Percentiles rank a stretch among this genome's conserved stretches.
Conservation (phyloP, 108 stramenopile genomes). For the Nitzschia palea region DNA sequence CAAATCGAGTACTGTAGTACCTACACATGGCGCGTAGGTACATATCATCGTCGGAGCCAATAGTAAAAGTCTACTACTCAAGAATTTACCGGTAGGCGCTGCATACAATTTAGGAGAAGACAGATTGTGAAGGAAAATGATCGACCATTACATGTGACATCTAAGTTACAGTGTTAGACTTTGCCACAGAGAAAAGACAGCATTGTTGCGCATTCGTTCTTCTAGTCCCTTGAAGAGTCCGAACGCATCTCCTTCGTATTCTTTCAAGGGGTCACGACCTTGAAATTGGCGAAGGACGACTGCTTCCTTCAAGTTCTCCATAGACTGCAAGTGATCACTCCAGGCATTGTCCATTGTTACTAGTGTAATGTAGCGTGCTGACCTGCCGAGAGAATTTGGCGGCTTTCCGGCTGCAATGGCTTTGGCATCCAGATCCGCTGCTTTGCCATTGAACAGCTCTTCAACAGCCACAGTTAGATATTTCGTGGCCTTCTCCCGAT, state of each 20-base stretch:
- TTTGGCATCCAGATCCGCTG: slow-evolving; percentile 54
- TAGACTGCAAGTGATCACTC: slow-evolving; percentile 86
- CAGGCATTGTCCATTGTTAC: slow-evolving; percentile 90
- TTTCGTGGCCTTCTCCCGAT: slow-evolving; percentile 42
- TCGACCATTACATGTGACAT: too few relatives aligned
- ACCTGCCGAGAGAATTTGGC: slow-evolving; percentile 67
- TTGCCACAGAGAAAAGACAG: slow-evolving; percentile 86
- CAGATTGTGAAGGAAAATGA: too few relatives aligned
- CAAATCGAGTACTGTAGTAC: too few relatives aligned
- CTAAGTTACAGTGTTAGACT: slow-evolving; percentile 44
- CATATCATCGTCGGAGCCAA: too few relatives aligned
- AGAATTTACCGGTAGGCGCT: too few relatives aligned
- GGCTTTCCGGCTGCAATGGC: slow-evolving; percentile 59
- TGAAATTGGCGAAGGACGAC: slow-evolving; percentile 80
- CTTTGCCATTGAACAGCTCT: slow-evolving; percentile 66
- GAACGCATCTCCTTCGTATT: slow-evolving; percentile 78
- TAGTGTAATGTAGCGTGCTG: slow-evolving; percentile 86
- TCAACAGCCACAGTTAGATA: slow-evolving; percentile 71
- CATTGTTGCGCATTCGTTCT: slow-evolving; percentile 81
- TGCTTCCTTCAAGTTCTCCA: slow-evolving; percentile 85
- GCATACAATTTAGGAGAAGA: too few relatives aligned
- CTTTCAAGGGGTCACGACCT: slow-evolving; percentile 69
- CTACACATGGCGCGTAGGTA: too few relatives aligned
- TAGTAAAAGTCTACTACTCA: too few relatives aligned
- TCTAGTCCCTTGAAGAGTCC: slow-evolving; percentile 75